A percentile compares a stretch with the other conserved stretches of the same genome.
Evolutionary conservation across 305 asterid species (phyloP).

Genomic region (Withania somnifera): DNA sequence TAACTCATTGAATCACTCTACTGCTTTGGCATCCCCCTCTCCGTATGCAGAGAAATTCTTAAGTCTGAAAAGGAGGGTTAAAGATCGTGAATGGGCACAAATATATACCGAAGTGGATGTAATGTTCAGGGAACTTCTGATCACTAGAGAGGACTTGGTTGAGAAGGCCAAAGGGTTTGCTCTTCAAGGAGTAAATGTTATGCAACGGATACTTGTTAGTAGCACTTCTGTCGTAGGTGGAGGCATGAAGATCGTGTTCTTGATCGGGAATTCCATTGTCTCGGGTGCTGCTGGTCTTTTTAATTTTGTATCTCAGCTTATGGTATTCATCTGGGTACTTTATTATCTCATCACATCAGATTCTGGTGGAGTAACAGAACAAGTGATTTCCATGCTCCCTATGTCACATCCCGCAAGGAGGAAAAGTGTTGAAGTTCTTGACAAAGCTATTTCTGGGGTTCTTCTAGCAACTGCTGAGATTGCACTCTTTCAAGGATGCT

Average conservation of each 20-base stretch:
- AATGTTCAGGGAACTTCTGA: conserved; percentile 57
- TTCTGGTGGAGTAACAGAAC: conserved; percentile 93
- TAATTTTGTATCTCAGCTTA: conserved; percentile 64
- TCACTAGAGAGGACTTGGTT: conserved; percentile 63
- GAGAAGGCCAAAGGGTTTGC: conserved; percentile 86
- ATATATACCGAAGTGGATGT: conserved; percentile 58
- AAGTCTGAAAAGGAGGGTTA: conserved; percentile 47
- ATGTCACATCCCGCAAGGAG: conserved; percentile 57
- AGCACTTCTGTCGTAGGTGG: conserved; percentile 70
- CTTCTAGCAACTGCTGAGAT: conserved; percentile 82
- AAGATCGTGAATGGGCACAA: conserved; percentile 65
- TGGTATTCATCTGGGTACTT: conserved; percentile 89
- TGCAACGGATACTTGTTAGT: conserved; percentile 59
- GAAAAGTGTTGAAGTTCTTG: conserved; percentile 83
- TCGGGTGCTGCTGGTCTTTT: conserved; percentile 88
- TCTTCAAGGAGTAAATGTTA: conserved; percentile 67
- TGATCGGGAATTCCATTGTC: conserved; percentile 55
- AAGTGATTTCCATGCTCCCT: conserved; percentile 79
- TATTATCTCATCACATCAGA: conserved; percentile 82
- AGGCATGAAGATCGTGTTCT: conserved; percentile 53
- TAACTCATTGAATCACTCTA: conserved; percentile 41
- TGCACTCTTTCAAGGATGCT: conserved; percentile 79
- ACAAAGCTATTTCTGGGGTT: conserved; percentile 78
- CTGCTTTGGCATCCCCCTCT: conserved; percentile 49
- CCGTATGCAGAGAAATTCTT: conserved; percentile 58